phyloP scores from a whole-genome alignment of 202 grass and related monocot species.

The Bolboschoenoplectus hybrid region DNA sequence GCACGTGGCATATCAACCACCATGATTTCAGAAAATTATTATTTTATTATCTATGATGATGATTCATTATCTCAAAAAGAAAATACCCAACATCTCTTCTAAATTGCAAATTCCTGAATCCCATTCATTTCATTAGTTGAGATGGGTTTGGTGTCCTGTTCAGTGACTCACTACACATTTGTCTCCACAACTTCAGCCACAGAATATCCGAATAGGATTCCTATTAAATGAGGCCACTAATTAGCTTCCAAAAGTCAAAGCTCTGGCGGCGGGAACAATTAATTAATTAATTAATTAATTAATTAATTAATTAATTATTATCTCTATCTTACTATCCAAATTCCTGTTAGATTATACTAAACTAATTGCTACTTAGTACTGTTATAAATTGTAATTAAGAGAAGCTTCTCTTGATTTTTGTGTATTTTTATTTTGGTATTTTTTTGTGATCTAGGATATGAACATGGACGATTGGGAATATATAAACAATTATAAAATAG shows the following conservation, averaged over 20 bases:
- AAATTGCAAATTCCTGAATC: neutral
- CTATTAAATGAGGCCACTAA: neutral
- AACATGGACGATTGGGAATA: neutral
- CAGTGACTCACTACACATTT: neutral
- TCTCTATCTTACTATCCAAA: neutral
- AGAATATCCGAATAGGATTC: neutral
- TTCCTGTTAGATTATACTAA: neutral
- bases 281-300: neutral
- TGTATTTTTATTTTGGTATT: neutral
- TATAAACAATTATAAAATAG: neutral
- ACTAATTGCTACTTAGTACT: too few relatives aligned
- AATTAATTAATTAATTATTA: neutral
- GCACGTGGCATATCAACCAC: neutral
- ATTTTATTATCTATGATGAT: neutral
- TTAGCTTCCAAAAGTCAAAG: neutral
- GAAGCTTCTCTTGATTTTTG: constrained; percentile 7
- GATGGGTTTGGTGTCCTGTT: neutral
- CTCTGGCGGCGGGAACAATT: neutral
- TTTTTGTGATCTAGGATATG: neutral
- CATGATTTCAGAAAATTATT: neutral
- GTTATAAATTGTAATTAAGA: neutral
- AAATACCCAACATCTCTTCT: neutral
- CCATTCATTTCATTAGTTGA: neutral
- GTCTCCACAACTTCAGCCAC: neutral
- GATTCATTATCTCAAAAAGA: neutral